Conservation (phyloP, 306 rosid species). For the Calophaca sinica region DNA sequence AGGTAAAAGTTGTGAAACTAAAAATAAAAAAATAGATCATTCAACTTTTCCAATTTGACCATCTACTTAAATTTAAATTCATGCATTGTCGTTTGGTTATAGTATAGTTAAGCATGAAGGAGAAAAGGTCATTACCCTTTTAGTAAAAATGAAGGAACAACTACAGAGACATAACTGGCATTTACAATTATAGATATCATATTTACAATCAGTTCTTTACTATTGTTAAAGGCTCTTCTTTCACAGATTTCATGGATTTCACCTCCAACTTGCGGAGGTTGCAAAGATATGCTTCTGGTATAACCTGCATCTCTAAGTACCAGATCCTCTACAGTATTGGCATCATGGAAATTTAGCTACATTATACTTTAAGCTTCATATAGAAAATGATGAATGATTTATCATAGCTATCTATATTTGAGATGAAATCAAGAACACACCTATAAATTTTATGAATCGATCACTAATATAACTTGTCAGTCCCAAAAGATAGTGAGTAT, state of each 20-base stretch:
- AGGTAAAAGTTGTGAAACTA: constrained; percentile 19
- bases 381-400: too few species aligned
- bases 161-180: constrained; percentile 34
- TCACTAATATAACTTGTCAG: constrained; percentile 61
- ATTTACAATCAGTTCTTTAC: constrained; percentile 38
- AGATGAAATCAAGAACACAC: constrained; percentile 46
- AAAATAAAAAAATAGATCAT: background rate
- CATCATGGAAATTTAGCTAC: constrained; percentile 42
- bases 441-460: constrained; percentile 59
- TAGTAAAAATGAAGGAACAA: constrained; percentile 35
- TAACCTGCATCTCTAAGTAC: constrained; percentile 60
- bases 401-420: background rate
- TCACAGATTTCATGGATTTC: background rate
- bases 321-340: constrained; percentile 71
- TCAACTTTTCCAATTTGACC: background rate
- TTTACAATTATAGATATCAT: constrained; percentile 21
- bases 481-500: constrained; percentile 57
- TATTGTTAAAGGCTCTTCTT: constrained; percentile 42
- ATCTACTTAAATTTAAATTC: too few species aligned
- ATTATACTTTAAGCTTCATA: constrained; percentile 6
- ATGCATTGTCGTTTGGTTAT: too few species aligned
- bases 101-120: too few species aligned
- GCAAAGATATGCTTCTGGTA: constrained; percentile 42
- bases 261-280: constrained; percentile 39
- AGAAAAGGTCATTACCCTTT: constrained; percentile 40